These are phyloP conservation scores for Macaranga tanarius DNA, from an alignment of 441 rosid genomes.

Conservation along the genomic window DNA sequence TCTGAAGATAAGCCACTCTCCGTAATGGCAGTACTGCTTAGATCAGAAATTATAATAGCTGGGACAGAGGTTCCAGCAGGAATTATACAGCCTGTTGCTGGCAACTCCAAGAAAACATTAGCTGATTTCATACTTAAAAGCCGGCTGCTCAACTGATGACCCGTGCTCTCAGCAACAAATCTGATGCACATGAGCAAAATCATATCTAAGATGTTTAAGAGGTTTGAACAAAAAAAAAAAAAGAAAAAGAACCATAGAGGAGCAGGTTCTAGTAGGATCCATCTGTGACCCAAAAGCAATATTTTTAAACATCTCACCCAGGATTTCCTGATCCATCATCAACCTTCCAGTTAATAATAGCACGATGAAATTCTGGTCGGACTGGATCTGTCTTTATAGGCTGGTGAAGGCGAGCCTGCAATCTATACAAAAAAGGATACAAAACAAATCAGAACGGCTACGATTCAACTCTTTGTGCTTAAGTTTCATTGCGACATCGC, in stretches of 20 bases:
- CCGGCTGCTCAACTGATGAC: constrained; percentile 86
- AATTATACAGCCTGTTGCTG: constrained; percentile 56
- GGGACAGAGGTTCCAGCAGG: constrained; percentile 75
- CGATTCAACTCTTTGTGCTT: constrained; percentile 1
- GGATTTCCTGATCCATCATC: constrained; percentile 85
- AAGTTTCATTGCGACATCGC: constrained; percentile 4
- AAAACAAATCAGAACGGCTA: constrained; percentile 15
- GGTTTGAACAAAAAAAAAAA: not conserved
- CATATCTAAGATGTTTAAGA: constrained; percentile 4
- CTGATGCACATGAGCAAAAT: constrained; percentile 43
- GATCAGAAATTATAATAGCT: constrained; percentile 65
- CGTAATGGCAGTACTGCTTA: constrained; percentile 32
- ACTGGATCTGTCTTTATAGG: constrained; percentile 62
- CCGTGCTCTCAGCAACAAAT: constrained; percentile 92
- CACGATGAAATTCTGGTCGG: constrained; percentile 76
- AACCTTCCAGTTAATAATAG: constrained; percentile 65
- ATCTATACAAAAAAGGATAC: constrained; percentile 42
- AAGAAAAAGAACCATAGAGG: not conserved
- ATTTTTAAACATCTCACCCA: constrained; percentile 55
- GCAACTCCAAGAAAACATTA: constrained; percentile 85
- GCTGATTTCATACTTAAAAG: constrained; percentile 95
- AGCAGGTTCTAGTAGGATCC: constrained; percentile 18
- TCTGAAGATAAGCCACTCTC: constrained; percentile 33
- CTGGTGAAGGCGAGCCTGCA: constrained; percentile 66
- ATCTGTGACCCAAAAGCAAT: constrained; percentile 17